Conservation (phyloP, 2,329 filamentous ascomycete genomes). For the Diaporthe ilicicola region DNA sequence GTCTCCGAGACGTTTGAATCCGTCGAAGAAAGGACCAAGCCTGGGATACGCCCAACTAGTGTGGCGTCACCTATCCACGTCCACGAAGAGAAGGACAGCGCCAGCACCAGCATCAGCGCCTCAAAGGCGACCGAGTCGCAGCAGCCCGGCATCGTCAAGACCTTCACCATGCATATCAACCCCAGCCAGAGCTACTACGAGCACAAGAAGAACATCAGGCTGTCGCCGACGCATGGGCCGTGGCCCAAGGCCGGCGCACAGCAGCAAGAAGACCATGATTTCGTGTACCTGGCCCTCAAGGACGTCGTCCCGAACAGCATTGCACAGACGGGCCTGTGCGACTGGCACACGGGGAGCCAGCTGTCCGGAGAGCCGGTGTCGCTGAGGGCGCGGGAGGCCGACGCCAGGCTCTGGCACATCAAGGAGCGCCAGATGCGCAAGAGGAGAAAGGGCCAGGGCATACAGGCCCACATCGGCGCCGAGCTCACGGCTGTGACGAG, state of each 20-base stretch:
- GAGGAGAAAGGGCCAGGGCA: not conserved
- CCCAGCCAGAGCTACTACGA: slow-evolving; percentile 51
- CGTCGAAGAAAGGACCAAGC: slow-evolving; percentile 32
- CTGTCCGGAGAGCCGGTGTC: slow-evolving; percentile 34
- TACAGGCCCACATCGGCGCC: not conserved
- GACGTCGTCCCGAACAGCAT: slow-evolving; percentile 50
- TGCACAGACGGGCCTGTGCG: slow-evolving; percentile 49
- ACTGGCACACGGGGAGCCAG: slow-evolving; percentile 50
- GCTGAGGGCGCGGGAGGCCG: slow-evolving; percentile 29
- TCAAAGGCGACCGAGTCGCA: slow-evolving; percentile 1
- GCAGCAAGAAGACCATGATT: slow-evolving; percentile 40
- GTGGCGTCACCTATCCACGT: slow-evolving; percentile 34
- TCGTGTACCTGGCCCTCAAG: slow-evolving; percentile 48
- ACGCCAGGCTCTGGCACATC: slow-evolving; percentile 32
- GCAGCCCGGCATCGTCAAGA: slow-evolving; percentile 38
- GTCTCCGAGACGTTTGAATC: slow-evolving; percentile 39
- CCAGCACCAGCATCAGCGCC: not conserved
- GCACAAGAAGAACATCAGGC: slow-evolving; percentile 48
- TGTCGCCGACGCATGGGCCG: slow-evolving; percentile 48
- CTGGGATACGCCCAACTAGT: slow-evolving; percentile 26
- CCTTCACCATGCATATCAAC: slow-evolving; percentile 54
- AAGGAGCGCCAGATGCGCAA: slow-evolving; percentile 27
- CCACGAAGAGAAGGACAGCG: slow-evolving; percentile 25
- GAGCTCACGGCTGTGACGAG: slow-evolving; percentile 24
- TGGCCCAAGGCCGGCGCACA: slow-evolving; percentile 48